Percentiles rank a stretch among this genome's conserved stretches.
These are phyloP conservation scores for Thielaviopsis euricoi DNA, from an alignment of 2,329 filamentous ascomycete species.

Conservation along the genomic window DNA sequence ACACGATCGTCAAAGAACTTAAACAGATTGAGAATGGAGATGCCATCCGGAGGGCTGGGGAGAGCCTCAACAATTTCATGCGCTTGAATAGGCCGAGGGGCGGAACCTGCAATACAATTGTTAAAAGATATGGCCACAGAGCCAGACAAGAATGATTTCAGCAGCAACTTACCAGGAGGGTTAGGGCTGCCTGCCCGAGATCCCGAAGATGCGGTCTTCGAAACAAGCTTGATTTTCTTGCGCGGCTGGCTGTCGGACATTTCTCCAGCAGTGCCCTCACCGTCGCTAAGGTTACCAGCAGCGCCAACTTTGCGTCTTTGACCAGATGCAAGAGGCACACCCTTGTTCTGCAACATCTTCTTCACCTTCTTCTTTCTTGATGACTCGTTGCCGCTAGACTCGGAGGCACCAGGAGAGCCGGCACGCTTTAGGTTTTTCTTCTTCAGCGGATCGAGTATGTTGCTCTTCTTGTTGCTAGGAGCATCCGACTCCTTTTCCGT, in stretches of 20 bases:
- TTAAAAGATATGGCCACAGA: background rate
- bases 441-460: constrained; percentile 28
- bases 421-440: constrained; percentile 62
- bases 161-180: constrained; percentile 21
- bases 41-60: constrained; percentile 31
- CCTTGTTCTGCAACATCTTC: constrained; percentile 29
- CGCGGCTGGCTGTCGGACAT: constrained; percentile 38
- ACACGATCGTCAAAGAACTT: constrained; percentile 37
- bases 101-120: constrained; percentile 9
- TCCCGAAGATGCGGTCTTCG: constrained; percentile 35
- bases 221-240: constrained; percentile 36
- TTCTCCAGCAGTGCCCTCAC: constrained; percentile 52
- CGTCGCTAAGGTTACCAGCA: constrained; percentile 52
- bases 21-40: constrained; percentile 37
- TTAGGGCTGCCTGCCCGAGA: constrained; percentile 47
- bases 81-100: constrained; percentile 27
- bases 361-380: constrained; percentile 62
- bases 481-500: constrained; percentile 50
- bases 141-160: background rate
- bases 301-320: constrained; percentile 25
- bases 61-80: constrained; percentile 39
- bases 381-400: constrained; percentile 84
- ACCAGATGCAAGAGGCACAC: constrained; percentile 19
- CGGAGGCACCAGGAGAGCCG: constrained; percentile 73
- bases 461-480: constrained; percentile 29